Evolutionary conservation across 1,284 basidiomycete genomes (phyloP), one percentile per base, ranked within the genome.

Genomic region (Puccinia horiana): DNA sequence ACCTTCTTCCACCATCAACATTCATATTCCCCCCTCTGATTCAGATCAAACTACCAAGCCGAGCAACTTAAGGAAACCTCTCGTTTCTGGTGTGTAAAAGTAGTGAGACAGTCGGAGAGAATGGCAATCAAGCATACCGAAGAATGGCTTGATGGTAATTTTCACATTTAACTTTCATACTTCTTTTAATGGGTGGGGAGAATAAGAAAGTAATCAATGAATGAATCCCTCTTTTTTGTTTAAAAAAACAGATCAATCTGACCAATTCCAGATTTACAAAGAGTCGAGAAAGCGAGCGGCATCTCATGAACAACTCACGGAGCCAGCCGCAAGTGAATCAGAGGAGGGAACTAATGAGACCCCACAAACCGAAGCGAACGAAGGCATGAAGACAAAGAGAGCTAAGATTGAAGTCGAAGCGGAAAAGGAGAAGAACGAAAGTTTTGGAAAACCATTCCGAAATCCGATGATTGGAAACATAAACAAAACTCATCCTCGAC

Each of bases 381-480:
- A n/a, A 40, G 29, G 58, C 12, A 23, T 40, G 8, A 18, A 3
- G 40, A 20, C 37, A 26, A 70, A 70, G 42, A 65, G 35, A 40
- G 35, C 61, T 26, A 12, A 12, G 20, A 18, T 37, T 63, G 29
- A 63, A 63, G 12, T 20, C 4, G 58, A 63, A 2, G 58, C 26
- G 26, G 69, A 26, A 16, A 70, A 70, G n/a, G 20, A 44, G 4
- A 69, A 44, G 29, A 37, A 9, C 63, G 40, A 69, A 70, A 49
- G 42, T 47, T 70, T 32, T 16, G 47, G 47, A 18, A 70, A 70
- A 29, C 69, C 69, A 29, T 70, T 70, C 47, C 12, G 69, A n/a
- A 70, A 70, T 49, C 69, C 69, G 16, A 70, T 70, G 35, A 65
- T 70, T 29, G 47, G 47, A 70, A 70, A 16, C 4, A 9, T 4